Percentiles rank a stretch among this genome's conserved stretches.
These are phyloP conservation scores for Cnidoscolus chayamansa DNA, from an alignment of 441 rosid genomes.

Conservation along the genomic window DNA sequence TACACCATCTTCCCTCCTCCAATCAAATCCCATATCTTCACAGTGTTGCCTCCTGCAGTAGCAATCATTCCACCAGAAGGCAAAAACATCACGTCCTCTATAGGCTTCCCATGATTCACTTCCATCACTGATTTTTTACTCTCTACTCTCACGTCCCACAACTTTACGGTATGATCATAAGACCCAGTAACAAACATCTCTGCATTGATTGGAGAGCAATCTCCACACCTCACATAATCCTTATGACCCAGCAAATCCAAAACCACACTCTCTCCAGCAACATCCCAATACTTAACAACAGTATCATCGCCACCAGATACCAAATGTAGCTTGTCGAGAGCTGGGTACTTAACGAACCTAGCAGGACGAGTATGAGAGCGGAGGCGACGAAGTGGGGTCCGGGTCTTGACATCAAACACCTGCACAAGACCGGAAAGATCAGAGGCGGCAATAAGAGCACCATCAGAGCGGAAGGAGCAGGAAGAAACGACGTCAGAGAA, in stretches of 20 bases:
- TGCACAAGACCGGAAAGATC: conserved; percentile 72
- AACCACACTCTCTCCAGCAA: conserved; percentile 58
- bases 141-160: conserved; percentile 84
- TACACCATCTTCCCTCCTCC: conserved; percentile 80
- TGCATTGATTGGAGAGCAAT: conserved; percentile 64
- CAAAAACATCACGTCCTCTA: conserved; percentile 82
- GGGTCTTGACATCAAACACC: conserved; percentile 64
- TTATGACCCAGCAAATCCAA: conserved; percentile 68
- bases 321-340: conserved; percentile 74
- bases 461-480: conserved; percentile 58
- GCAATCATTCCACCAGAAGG: conserved; percentile 86
- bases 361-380: conserved; percentile 72
- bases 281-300: conserved; percentile 90
- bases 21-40: conserved; percentile 87
- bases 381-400: conserved; percentile 79
- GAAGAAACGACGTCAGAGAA: conserved; percentile 43
- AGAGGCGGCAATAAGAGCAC: conserved; percentile 74
- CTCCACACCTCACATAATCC: conserved; percentile 88
- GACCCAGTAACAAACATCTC: conserved; percentile 80
- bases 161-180: conserved; percentile 81
- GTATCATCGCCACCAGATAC: conserved; percentile 90
- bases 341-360: conserved; percentile 72
- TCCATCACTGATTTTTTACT: conserved; percentile 49
- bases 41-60: conserved; percentile 73
- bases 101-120: conserved; percentile 74